Conservation (phyloP, 2,329 filamentous ascomycete genomes). For the Zasmidium angulare region DNA sequence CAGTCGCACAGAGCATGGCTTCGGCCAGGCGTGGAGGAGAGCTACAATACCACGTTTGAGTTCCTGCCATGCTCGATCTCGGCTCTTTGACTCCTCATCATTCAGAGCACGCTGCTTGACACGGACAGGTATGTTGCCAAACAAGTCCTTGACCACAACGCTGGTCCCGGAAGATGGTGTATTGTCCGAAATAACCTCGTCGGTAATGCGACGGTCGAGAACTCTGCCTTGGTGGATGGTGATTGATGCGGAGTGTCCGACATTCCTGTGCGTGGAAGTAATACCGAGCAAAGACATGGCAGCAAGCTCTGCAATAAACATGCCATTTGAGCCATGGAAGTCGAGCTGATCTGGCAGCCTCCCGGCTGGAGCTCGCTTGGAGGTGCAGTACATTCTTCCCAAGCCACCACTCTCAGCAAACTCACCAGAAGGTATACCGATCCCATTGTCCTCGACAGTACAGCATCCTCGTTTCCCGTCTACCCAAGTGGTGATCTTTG, state of each 20-base stretch:
- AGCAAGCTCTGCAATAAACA: slow-evolving; percentile 75
- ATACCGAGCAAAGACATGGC: slow-evolving; percentile 75
- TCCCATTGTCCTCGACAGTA: slow-evolving; percentile 78
- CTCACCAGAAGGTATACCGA: slow-evolving; percentile 71
- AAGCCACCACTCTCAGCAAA: slow-evolving; percentile 71
- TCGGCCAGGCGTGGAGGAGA: slow-evolving; percentile 69
- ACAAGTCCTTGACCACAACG: slow-evolving; percentile 75
- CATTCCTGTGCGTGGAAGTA: slow-evolving; percentile 65
- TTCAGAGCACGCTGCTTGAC: slow-evolving; percentile 71
- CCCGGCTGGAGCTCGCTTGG: slow-evolving; percentile 57
- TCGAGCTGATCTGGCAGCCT: slow-evolving; percentile 24
- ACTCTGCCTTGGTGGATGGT: slow-evolving; percentile 68
- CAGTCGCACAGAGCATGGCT: slow-evolving; percentile 57
- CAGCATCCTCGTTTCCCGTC: slow-evolving; percentile 77
- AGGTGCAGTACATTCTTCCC: slow-evolving; percentile 69
- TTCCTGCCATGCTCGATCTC: slow-evolving; percentile 64
- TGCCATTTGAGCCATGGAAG: slow-evolving; percentile 67
- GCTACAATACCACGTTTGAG: slow-evolving; percentile 61
- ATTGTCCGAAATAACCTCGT: not conserved
- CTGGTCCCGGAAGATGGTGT: slow-evolving; percentile 59
- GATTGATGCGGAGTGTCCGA: slow-evolving; percentile 64
- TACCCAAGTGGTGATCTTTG: slow-evolving; percentile 66
- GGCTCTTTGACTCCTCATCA: slow-evolving; percentile 51
- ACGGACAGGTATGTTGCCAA: slow-evolving; percentile 86
- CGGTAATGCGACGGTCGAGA: slow-evolving; percentile 58